Evolutionary conservation across 169 alveolate genomes (phyloP), one percentile per base, ranked within the genome.

Genomic region (Babesia bigemina): DNA sequence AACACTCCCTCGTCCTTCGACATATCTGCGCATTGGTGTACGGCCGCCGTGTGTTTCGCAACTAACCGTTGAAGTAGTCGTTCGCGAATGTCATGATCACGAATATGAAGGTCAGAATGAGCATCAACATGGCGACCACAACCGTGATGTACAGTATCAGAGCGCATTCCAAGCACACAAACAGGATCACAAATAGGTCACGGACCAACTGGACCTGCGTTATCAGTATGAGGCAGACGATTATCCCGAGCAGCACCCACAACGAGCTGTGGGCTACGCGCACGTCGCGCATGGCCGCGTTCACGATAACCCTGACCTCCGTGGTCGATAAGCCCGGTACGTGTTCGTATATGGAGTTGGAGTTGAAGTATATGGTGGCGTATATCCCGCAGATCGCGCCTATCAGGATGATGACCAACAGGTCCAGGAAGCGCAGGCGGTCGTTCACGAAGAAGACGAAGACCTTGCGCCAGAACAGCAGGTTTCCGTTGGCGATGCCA

Each of bases 401-500:
- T 12, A 81, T 58, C 24, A 72, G 22, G 14, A 57, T n/a, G 17
- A 81, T 33, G 17, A 81, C 49, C 17, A 62, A n/a, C 14, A 81
- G 56, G 33, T 81, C 85, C 22, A 65, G n/a, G 8, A 81, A 45
- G 13, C 88, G 61, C 42, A 36, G 39, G 24, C 48, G 22, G 53
- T 81, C 79, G 69, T 81, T 81, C 26, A 81, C 28, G 50, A 71
- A 74, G 67, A 57, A 81, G 36, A 81, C 75, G 42, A 39, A 17
- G 29, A 81, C 26, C 39, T 42, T 47, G 21, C 59, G 56, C 50
- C 63, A 36, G 14, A 45, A 28, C 24, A 22, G 16, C 2, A 29
- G 42, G 19, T 55, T 11, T 4, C 55, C 60, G 7, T 12, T 7
- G 24, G 48, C 7, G 4, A 21, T 10, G 16, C 73, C 17, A 44